A percentile compares a stretch with the other conserved stretches of the same genome.
Evolutionary conservation across 192 early-diverging fungal species (phyloP).

Genomic region (Gaertneriomyces semiglobifer): DNA sequence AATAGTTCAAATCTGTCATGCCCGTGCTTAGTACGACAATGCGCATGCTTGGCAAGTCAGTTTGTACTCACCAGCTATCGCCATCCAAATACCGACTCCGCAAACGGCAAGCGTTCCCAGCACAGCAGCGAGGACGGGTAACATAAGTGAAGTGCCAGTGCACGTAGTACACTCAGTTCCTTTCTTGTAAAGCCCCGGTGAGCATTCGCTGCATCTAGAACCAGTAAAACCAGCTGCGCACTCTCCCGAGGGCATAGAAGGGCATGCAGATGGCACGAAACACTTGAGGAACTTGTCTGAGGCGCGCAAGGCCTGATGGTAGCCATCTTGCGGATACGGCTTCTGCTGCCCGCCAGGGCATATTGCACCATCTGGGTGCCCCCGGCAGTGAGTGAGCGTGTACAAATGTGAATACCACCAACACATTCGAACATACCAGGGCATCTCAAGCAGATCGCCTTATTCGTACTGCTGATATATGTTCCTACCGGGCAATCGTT

Average conservation of each 20-base stretch:
- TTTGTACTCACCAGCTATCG: constrained; percentile 5
- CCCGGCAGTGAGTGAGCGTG: neutral
- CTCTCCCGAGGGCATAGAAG: neutral
- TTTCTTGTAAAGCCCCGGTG: constrained; percentile 3
- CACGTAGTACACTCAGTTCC: constrained; percentile 16
- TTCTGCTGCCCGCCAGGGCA: constrained; percentile 1
- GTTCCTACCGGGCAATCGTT: constrained; percentile 21
- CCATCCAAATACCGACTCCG: constrained; percentile 14
- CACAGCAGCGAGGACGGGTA: constrained; percentile 3
- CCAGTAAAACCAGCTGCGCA: constrained; percentile 28
- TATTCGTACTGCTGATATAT: constrained; percentile 11
- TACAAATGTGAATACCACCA: neutral
- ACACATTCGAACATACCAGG: constrained; percentile 10
- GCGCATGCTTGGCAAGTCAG: no score
- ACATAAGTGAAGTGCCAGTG: neutral
- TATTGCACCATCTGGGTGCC: constrained; percentile 6
- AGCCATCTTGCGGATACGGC: constrained; percentile 24
- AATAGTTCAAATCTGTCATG: constrained; percentile 16
- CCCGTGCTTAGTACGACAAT: no score
- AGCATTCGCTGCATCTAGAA: constrained; percentile 23
- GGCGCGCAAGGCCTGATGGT: constrained; percentile 9
- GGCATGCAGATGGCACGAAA: constrained; percentile 19
- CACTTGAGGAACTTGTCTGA: constrained; percentile 11
- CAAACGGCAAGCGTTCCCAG: constrained; percentile 3
- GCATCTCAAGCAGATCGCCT: constrained; percentile 7